Evolutionary conservation across 495 filamentous ascomycete genomes (phyloP).

Genomic region (Aspergillus egyptiacus): DNA sequence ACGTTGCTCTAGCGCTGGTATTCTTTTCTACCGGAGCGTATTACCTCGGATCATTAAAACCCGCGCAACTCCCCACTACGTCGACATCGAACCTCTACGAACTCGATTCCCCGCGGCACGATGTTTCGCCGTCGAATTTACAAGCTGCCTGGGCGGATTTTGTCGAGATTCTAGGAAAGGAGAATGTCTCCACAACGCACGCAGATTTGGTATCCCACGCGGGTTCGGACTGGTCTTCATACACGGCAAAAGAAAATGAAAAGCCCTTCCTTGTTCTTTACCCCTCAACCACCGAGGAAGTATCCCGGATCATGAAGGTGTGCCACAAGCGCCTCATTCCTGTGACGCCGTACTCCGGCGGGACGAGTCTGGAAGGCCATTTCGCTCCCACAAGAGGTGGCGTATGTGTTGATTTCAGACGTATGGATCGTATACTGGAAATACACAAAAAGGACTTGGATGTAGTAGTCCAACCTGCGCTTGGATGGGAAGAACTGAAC

Average conservation of each 20-base stretch:
- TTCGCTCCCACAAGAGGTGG: constrained; percentile 56
- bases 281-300: constrained; percentile 49
- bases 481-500: constrained; percentile 61
- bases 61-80: constrained; percentile 50
- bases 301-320: constrained; percentile 57
- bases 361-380: constrained; percentile 60
- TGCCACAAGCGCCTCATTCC: constrained; percentile 56
- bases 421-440: constrained; percentile 55
- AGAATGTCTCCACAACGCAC: constrained; percentile 72
- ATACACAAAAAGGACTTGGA: constrained; percentile 56
- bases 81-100: constrained; percentile 70
- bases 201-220: constrained; percentile 66
- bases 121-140: constrained; percentile 67
- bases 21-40: constrained; percentile 61
- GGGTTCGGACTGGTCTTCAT: constrained; percentile 84
- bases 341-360: constrained; percentile 57
- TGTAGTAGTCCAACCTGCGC: constrained; percentile 59
- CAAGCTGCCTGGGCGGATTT: constrained; percentile 95
- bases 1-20: constrained; percentile 44
- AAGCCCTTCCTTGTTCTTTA: constrained; percentile 46
- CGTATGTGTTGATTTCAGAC: constrained; percentile 58
- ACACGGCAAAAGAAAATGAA: constrained; percentile 48
- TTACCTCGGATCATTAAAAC: constrained; percentile 60
- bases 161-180: constrained; percentile 71
- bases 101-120: constrained; percentile 57